Percentiles rank a stretch among this genome's conserved stretches.
phyloP scores from a whole-genome alignment of 345 rosid genomes.

The Syzygium jambos region DNA sequence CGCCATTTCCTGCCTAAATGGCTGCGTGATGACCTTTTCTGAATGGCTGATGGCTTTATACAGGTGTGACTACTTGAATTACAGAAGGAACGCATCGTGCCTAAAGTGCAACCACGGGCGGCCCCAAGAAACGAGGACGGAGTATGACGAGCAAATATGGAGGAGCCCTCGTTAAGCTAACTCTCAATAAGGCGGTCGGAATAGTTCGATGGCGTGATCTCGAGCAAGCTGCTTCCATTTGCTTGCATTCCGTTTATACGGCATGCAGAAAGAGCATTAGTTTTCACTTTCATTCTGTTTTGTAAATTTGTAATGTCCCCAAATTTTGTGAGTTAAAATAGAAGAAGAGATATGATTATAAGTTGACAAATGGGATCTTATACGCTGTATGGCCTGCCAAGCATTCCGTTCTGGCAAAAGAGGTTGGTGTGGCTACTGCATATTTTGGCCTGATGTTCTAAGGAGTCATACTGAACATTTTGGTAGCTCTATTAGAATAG shows the following conservation, averaged over 20 bases:
- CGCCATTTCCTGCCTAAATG: not conserved
- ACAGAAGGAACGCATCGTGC: constrained; percentile 49
- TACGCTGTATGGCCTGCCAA: not conserved
- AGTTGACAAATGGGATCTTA: not conserved
- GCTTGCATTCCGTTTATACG: not conserved
- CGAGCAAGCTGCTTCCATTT: not conserved
- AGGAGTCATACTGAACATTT: not conserved
- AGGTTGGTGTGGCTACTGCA: not conserved
- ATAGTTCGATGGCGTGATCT: not conserved
- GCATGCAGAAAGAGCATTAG: not conserved
- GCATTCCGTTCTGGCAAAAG: not conserved
- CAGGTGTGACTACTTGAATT: constrained; percentile 81
- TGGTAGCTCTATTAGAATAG: not conserved
- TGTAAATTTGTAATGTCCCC: not conserved
- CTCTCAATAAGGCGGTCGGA: not conserved
- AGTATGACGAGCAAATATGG: constrained; percentile 28
- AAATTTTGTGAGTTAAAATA: not conserved
- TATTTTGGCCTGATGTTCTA: not conserved
- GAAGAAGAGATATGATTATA: not conserved
- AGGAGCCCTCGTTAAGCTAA: constrained; percentile 5
- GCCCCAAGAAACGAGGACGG: constrained; percentile 12
- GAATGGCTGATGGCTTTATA: not conserved
- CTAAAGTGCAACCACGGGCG: constrained; percentile 44
- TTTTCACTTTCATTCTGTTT: not conserved
- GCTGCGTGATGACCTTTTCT: not conserved